Base-by-base conservation (phyloP, 306 rosid genomes). In the Fragaria vesca region DNA sequence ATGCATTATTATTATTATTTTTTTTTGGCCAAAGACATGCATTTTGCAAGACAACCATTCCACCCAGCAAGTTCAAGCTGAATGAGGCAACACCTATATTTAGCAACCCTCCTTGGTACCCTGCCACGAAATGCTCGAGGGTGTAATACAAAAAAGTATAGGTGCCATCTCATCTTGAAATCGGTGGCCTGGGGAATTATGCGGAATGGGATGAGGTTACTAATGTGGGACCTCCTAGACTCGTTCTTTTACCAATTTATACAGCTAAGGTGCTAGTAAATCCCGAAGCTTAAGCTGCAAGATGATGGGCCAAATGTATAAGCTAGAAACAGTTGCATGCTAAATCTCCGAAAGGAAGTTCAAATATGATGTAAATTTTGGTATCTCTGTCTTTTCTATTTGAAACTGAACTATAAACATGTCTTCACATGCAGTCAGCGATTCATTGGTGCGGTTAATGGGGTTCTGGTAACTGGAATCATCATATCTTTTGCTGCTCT, bases 391-490 rank as follows among this genome's bases (percentile, higher is more conserved):
- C 38, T 72, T 4, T 34, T 34, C 32, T 1, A 2, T 60, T 66
- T 71, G 61, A 28, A 42, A 63, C 74, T 52, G 83, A 72, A 73
- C 70, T 47, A 12, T 68, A 69, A 69, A 68, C 67, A 76, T 77
- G 36, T 83, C 72, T 82, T 81, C 38, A 69, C 78, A 36, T 86
- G 89, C 82, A 93, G 97, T 91, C 96, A 88, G 83, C 91, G 93
- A 24, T 78, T 89, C 26, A 81, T 90, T 61, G 97, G 97, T 69
- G 91, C 94, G 4, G 72, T 88, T 80, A 90, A 89, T 57, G 97
- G 96, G 42, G 74, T 83, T 79, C 89, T 90, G 21, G 86, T 90
- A 66, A 10, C 84, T 58, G 97, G 97, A 73, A 74, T 93, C 81
- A 86, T 89, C 18, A 1, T 73, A 79, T 88, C 92, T 66, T 93